Conservation (phyloP, 2,329 filamentous ascomycete genomes). For the Claviceps sp. region DNA sequence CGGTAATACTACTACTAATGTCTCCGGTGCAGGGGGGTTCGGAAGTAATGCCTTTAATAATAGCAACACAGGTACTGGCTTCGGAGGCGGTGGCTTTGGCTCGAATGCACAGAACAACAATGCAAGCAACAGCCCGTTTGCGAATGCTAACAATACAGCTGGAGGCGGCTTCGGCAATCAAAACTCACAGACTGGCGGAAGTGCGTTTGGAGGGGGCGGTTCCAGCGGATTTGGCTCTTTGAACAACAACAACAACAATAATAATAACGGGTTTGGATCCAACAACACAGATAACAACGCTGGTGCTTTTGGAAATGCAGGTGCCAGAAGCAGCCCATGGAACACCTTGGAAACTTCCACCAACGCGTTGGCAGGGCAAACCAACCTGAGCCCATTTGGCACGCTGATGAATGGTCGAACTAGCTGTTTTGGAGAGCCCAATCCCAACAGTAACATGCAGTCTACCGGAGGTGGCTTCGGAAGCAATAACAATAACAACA, state of each 20-base stretch:
- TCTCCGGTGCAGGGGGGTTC: slow-evolving; percentile 24
- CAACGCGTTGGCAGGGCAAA: slow-evolving; percentile 12
- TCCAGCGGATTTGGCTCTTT: slow-evolving; percentile 24
- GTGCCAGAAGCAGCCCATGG: slow-evolving; percentile 21
- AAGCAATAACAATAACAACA: slow-evolving; percentile 15
- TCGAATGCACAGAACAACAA: slow-evolving; percentile 12
- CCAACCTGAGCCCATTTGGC: slow-evolving; percentile 22
- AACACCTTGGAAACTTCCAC: slow-evolving; percentile 31
- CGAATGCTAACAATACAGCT: slow-evolving; percentile 13
- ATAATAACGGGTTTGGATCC: slow-evolving; percentile 19
- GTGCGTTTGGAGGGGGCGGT: slow-evolving; percentile 15
- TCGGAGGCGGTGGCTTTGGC: slow-evolving; percentile 29
- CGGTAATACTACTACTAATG: slow-evolving; percentile 25
- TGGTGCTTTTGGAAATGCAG: slow-evolving; percentile 30
- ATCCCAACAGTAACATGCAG: slow-evolving; percentile 14
- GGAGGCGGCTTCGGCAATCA: slow-evolving; percentile 13
- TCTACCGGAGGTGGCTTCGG: slow-evolving; percentile 10
- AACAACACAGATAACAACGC: slow-evolving; percentile 14
- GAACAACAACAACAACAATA: slow-evolving; percentile 12
- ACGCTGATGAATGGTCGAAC: slow-evolving; percentile 13
- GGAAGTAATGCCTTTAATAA: slow-evolving; percentile 19
- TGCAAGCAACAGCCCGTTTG: slow-evolving; percentile 27
- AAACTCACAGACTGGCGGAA: slow-evolving; percentile 9
- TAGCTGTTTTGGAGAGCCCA: slow-evolving; percentile 26
- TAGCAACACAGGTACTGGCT: slow-evolving; percentile 14